Percentiles rank a stretch among this genome's conserved stretches.
phyloP scores from a whole-genome alignment of 1,284 basidiomycete species.

The Phellinidium pouzarii region DNA sequence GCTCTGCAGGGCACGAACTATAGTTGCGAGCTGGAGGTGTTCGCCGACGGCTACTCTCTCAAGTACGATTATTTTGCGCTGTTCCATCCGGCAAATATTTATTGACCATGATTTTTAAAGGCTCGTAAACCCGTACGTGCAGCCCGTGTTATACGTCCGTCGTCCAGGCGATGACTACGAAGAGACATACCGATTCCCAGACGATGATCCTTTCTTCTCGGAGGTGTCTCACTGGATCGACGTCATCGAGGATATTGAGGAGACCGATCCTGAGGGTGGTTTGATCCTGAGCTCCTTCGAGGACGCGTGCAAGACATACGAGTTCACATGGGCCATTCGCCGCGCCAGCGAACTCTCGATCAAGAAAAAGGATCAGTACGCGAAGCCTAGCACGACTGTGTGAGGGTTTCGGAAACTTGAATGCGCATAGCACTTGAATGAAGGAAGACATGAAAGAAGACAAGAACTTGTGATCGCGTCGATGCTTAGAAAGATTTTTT shows the following conservation, averaged over 20 bases:
- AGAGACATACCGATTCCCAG: conserved; percentile 66
- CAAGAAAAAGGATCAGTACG: conserved; percentile 22
- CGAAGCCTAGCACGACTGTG: not conserved
- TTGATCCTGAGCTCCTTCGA: conserved; percentile 71
- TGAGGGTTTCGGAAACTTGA: not conserved
- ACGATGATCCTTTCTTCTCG: conserved; percentile 91
- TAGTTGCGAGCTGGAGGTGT: conserved; percentile 88
- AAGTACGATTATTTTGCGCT: conserved; percentile 42
- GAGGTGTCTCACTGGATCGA: conserved; percentile 84
- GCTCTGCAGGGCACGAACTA: conserved; percentile 88
- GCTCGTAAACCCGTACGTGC: conserved; percentile 83
- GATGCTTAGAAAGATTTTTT: too few relatives aligned
- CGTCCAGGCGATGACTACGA: conserved; percentile 82
- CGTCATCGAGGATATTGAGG: conserved; percentile 73
- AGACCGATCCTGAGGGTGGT: conserved; percentile 53
- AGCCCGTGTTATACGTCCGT: conserved; percentile 80
- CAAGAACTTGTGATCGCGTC: not conserved
- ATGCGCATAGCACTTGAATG: not conserved
- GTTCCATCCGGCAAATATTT: conserved; percentile 19
- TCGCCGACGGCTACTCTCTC: conserved; percentile 81
- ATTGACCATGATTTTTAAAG: conserved; percentile 34
- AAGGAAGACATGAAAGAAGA: not conserved
- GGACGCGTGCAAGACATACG: conserved; percentile 84
- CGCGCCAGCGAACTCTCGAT: conserved; percentile 55
- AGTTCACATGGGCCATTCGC: conserved; percentile 84